Base-by-base conservation (phyloP, 108 stramenopile genomes). In the Pseudonitzschia multistriata region DNA sequence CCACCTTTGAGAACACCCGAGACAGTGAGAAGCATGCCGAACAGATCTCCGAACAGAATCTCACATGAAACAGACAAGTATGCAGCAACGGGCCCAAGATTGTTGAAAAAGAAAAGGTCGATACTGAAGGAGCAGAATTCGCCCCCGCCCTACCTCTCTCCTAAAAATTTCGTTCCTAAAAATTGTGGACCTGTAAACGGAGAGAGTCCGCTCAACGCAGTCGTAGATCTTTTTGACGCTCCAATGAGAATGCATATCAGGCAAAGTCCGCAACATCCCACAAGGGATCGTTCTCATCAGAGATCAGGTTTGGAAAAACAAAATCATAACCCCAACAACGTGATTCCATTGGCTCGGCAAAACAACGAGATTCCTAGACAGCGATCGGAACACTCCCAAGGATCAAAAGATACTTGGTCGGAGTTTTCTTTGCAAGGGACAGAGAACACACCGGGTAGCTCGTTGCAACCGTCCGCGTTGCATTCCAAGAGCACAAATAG, bases 141-240 rank as follows among this genome's bases (percentile, higher is more conserved):
- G 42, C 42, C 42, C 42, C 42, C 42, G 11, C 42, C 42, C 42
- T 45, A 45, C 42, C 13, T 45, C 17, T 30, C 29, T 55, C 54
- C 54, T 0, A 55, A 14, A 13, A 24, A 28, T 55, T 55, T 55
- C 22, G 14, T 55, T 14, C 54, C 54, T 3, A 55, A 30, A 25
- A 55, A 28, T 28, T 22, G 24, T 55, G 22, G 24, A 30, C 54
- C 54, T 27, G 54, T 14, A 0, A 55, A 55, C 0, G 24, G 22
- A 30, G 13, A 25, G 0, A 25, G n/a, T 25, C 54, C 54, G 24
- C 29, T 55, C 0, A 25, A 55, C 19, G 13, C 4, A 25, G 54
- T 55, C 13, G 29, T 55, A n/a, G 29, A 27, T 30, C 54, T 55
- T 55, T 55, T 55, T n/a, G 54, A 55, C 54, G 27, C 54, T 0